Conservation (phyloP, 257 asterid species). For the Salvia rosmarinus region DNA sequence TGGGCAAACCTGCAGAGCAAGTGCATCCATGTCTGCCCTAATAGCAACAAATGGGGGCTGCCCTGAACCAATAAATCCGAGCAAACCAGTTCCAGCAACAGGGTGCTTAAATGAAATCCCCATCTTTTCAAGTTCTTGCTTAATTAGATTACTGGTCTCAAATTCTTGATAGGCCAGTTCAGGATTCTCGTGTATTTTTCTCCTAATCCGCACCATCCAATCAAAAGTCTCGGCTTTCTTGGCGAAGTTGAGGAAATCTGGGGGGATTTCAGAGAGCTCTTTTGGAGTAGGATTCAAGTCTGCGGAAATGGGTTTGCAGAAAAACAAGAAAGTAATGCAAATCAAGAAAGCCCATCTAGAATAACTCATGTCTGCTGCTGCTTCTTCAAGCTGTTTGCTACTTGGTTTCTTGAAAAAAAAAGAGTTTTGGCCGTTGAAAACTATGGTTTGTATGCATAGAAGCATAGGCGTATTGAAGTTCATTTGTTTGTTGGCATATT, state of each 20-base stretch:
- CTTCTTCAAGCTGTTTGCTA: not conserved
- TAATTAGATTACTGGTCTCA: slow-evolving; percentile 86
- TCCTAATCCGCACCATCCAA: slow-evolving; percentile 83
- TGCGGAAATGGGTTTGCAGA: slow-evolving; percentile 36
- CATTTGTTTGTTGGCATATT: not conserved
- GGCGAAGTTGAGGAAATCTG: slow-evolving; percentile 61
- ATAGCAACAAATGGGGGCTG: slow-evolving; percentile 91
- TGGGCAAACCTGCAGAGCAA: slow-evolving; percentile 67
- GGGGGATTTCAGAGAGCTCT: slow-evolving; percentile 56
- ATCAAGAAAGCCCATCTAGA: slow-evolving; percentile 22
- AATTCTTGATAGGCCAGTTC: slow-evolving; percentile 89
- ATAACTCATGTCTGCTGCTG: slow-evolving; percentile 9
- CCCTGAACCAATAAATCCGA: slow-evolving; percentile 82
- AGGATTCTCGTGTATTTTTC: slow-evolving; percentile 87
- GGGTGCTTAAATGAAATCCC: slow-evolving; percentile 78
- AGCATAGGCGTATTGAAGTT: not conserved
- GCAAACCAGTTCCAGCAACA: slow-evolving; percentile 81
- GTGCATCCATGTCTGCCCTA: slow-evolving; percentile 99
- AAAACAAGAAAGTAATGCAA: slow-evolving; percentile 10
- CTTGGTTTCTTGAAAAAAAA: slow-evolving; percentile 1
- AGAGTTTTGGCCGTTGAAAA: not conserved
- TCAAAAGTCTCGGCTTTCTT: slow-evolving; percentile 67
- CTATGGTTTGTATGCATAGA: not conserved
- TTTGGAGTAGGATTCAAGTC: slow-evolving; percentile 31
- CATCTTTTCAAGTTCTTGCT: slow-evolving; percentile 81